These are phyloP conservation scores for Trypanosoma boissoni DNA, from an alignment of 208 protist genomes.

Conservation along the genomic window DNA sequence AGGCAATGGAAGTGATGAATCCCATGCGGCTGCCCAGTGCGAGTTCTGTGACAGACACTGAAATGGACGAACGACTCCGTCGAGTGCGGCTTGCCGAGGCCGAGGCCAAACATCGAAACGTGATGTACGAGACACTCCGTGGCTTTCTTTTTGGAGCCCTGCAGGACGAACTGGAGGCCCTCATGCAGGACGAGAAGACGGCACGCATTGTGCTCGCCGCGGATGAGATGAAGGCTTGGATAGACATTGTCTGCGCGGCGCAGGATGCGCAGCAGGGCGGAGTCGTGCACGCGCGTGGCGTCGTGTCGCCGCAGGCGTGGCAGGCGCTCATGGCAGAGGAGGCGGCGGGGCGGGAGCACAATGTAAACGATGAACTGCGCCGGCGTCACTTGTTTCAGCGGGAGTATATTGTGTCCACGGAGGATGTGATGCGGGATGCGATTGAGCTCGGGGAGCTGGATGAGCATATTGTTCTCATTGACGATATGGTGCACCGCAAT, in stretches of 20 bases:
- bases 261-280: conserved; percentile 2
- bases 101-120: conserved; percentile 19
- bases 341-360: conserved; percentile 32
- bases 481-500: conserved; percentile 45
- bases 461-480: conserved; percentile 46
- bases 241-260: conserved; percentile 38
- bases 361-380: conserved; percentile 47
- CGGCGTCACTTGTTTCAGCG: conserved; percentile 52
- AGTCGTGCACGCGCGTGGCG: conserved; percentile 5
- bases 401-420: conserved; percentile 39
- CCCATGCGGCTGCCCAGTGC: conserved; percentile 6
- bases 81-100: conserved; percentile 18
- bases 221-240: conserved; percentile 54
- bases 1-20: conserved; percentile 54
- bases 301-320: conserved; percentile 30
- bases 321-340: conserved; percentile 45
- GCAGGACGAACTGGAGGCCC: conserved; percentile 32
- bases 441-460: conserved; percentile 53
- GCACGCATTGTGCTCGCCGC: conserved; percentile 47
- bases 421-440: conserved; percentile 38
- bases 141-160: conserved; percentile 18
- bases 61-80: conserved; percentile 8
- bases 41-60: neutral
- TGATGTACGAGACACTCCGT: conserved; percentile 19
- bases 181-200: conserved; percentile 48